These are phyloP conservation scores for Falciphora oryzae DNA, from an alignment of 2,329 filamentous ascomycete genomes.

Conservation along the genomic window DNA sequence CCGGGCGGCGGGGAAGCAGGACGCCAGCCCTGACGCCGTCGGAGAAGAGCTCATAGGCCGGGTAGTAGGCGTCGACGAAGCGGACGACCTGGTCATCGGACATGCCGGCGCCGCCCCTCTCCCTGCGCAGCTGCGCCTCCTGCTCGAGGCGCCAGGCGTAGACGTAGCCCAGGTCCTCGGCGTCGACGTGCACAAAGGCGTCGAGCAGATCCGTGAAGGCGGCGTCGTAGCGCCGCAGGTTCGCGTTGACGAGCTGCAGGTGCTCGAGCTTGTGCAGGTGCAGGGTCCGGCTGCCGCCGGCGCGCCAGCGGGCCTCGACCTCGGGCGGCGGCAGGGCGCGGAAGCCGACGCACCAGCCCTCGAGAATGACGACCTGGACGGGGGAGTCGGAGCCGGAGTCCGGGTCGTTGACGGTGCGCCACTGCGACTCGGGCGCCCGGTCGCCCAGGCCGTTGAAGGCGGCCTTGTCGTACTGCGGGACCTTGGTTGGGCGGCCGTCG, in stretches of 20 bases:
- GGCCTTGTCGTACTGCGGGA: constrained; percentile 83
- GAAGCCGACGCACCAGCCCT: constrained; percentile 91
- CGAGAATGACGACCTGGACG: constrained; percentile 68
- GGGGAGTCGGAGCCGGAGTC: constrained; percentile 33
- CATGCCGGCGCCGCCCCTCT: constrained; percentile 68
- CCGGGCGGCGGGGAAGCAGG: constrained; percentile 43
- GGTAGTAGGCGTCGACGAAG: constrained; percentile 68
- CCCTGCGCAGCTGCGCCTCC: constrained; percentile 61
- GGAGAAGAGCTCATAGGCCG: constrained; percentile 65
- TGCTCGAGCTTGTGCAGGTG: constrained; percentile 42
- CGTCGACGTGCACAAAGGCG: constrained; percentile 57
- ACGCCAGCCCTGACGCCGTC: constrained; percentile 53
- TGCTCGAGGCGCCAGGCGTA: constrained; percentile 82
- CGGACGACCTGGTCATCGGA: constrained; percentile 68
- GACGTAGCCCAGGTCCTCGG: constrained; percentile 66
- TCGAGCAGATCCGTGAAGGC: constrained; percentile 43
- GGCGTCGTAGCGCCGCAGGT: constrained; percentile 39
- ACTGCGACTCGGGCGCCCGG: constrained; percentile 55
- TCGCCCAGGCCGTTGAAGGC: constrained; percentile 72
- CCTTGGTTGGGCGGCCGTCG: constrained; percentile 40
- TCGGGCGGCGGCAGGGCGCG: constrained; percentile 49
- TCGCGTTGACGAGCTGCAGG: constrained; percentile 44
- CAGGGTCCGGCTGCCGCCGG: constrained; percentile 36
- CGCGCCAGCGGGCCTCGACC: constrained; percentile 45
- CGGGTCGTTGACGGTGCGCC: constrained; percentile 50